Conservation (phyloP, 2,329 filamentous ascomycete genomes). For the Sporothrix inflata region DNA sequence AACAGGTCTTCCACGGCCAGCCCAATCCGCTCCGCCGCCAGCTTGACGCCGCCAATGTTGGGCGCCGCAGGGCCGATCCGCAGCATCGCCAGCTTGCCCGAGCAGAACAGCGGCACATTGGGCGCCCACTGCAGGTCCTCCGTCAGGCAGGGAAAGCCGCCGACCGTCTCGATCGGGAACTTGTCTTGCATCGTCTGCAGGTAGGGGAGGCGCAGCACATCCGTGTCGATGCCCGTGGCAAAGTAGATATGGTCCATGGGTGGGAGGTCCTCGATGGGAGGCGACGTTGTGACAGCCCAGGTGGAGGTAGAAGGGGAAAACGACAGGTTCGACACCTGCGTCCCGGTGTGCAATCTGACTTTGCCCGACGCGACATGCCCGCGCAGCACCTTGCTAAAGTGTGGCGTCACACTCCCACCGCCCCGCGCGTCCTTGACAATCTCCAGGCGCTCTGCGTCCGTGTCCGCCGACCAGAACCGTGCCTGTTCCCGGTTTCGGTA, state of each 20-base stretch:
- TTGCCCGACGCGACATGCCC: constrained; percentile 56
- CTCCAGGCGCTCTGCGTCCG: constrained; percentile 67
- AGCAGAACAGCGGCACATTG: constrained; percentile 59
- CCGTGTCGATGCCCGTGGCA: constrained; percentile 70
- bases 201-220: constrained; percentile 64
- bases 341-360: constrained; percentile 56
- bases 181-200: constrained; percentile 61
- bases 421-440: constrained; percentile 69
- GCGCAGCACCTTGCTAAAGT: constrained; percentile 68
- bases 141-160: constrained; percentile 72
- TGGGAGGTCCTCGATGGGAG: constrained; percentile 56
- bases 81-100: constrained; percentile 33
- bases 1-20: constrained; percentile 28
- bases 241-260: constrained; percentile 72
- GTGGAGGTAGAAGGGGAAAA: constrained; percentile 36
- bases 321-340: neutral
- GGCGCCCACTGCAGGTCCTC: constrained; percentile 76
- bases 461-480: constrained; percentile 75
- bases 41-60: constrained; percentile 34
- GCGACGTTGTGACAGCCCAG: constrained; percentile 55
- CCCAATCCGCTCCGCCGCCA: constrained; percentile 32
- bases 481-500: constrained; percentile 79
- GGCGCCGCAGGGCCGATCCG: constrained; percentile 32
- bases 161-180: constrained; percentile 63
- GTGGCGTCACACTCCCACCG: constrained; percentile 75